These are phyloP conservation scores for Candida ficus DNA, from an alignment of 805 yeast genomes.

Conservation along the genomic window DNA sequence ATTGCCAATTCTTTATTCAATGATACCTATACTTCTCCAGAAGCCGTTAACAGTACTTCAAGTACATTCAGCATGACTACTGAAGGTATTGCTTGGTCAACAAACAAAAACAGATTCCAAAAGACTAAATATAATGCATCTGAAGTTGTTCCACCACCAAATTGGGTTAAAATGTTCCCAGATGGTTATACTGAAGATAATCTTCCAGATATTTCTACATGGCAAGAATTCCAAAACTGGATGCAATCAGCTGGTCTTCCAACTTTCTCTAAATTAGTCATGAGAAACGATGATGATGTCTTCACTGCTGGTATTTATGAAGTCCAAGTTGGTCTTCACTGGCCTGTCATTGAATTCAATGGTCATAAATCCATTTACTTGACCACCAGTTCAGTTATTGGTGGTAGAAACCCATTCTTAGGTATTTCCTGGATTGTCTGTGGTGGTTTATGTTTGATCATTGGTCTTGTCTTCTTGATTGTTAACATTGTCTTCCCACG, in stretches of 20 bases:
- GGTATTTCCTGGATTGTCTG: conserved; percentile 73
- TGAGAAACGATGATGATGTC: conserved; percentile 54
- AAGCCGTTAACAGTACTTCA: conserved; percentile 27
- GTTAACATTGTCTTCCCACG: conserved; percentile 63
- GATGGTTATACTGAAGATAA: conserved; percentile 68
- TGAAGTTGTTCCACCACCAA: conserved; percentile 78
- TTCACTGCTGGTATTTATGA: conserved; percentile 58
- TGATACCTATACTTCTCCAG: conserved; percentile 58
- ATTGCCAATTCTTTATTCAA: conserved; percentile 79
- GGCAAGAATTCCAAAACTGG: conserved; percentile 80
- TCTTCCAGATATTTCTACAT: conserved; percentile 59
- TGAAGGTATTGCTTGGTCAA: conserved; percentile 65
- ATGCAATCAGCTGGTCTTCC: conserved; percentile 80
- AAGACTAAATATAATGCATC: conserved; percentile 54
- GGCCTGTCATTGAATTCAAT: conserved; percentile 66
- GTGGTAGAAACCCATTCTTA: conserved; percentile 70
- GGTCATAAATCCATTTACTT: conserved; percentile 66
- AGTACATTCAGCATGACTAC: conserved; percentile 37
- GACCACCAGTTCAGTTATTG: conserved; percentile 66
- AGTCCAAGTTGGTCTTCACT: conserved; percentile 63
- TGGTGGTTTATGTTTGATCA: conserved; percentile 61
- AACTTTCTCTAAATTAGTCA: conserved; percentile 57
- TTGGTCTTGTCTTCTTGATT: conserved; percentile 47
- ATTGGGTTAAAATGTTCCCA: conserved; percentile 68
- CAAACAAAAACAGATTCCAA: conserved; percentile 59